Evolutionary conservation across 2,329 filamentous ascomycete species (phyloP).

Genomic region (Ascosphaera aggregata): DNA sequence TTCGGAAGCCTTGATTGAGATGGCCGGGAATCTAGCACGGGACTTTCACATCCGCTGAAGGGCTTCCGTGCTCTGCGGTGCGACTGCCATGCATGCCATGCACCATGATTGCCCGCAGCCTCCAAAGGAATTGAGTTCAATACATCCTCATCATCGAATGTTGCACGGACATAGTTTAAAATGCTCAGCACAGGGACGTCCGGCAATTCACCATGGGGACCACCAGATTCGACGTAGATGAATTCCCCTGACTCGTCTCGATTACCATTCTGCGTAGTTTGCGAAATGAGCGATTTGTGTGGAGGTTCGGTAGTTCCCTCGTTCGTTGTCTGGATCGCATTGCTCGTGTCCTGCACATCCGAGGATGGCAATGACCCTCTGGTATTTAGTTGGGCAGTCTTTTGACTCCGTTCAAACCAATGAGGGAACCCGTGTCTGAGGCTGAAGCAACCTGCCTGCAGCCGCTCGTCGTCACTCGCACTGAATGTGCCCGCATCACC

Average conservation of each 20-base stretch:
- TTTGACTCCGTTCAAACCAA: constrained; percentile 47
- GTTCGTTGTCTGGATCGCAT: not conserved
- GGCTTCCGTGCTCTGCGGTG: constrained; percentile 25
- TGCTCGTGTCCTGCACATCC: too few species aligned
- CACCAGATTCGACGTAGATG: constrained; percentile 4
- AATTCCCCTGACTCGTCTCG: not conserved
- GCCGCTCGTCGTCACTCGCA: constrained; percentile 56
- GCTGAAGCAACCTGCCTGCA: constrained; percentile 78
- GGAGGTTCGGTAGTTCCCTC: not conserved
- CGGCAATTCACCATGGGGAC: constrained; percentile 10
- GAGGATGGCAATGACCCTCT: not conserved
- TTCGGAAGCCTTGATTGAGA: constrained; percentile 35
- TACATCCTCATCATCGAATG: constrained; percentile 56
- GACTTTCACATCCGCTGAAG: constrained; percentile 8
- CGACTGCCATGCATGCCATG: constrained; percentile 82
- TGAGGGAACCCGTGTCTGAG: constrained; percentile 72
- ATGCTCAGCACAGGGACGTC: constrained; percentile 40
- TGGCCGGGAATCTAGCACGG: constrained; percentile 2
- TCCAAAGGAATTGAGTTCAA: constrained; percentile 60
- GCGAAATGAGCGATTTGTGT: too few species aligned
- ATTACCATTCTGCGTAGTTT: not conserved
- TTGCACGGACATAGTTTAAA: constrained; percentile 55
- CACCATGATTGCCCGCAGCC: constrained; percentile 69
- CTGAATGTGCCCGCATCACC: constrained; percentile 56
- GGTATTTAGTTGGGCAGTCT: not conserved